A percentile compares a stretch with the other conserved stretches of the same genome.
These are phyloP conservation scores for Gracilaria gracilis DNA, from an alignment of 23 red algal genomes.

Conservation along the genomic window DNA sequence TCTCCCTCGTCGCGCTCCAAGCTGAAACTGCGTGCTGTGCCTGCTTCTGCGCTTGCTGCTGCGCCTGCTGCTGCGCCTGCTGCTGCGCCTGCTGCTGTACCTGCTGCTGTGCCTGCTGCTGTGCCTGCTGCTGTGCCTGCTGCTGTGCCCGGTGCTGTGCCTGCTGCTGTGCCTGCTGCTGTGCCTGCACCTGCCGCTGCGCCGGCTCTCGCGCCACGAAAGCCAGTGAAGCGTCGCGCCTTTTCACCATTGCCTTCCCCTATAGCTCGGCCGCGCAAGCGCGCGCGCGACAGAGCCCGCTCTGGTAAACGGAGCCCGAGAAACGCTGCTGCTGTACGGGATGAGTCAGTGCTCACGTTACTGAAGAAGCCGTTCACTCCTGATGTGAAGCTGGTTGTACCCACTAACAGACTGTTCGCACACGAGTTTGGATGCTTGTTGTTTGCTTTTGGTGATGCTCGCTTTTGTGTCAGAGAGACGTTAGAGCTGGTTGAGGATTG, in stretches of 20 bases:
- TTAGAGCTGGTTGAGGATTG: conserved; percentile 16
- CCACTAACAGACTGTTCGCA: neutral
- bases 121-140: neutral
- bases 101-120: too few species aligned
- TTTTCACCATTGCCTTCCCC: neutral
- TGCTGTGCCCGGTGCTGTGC: too few species aligned
- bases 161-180: neutral
- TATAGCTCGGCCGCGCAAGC: conserved; percentile 8
- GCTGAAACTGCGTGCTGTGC: neutral
- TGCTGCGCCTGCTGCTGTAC: too few species aligned
- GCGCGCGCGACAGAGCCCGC: neutral
- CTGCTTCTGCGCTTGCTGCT: neutral
- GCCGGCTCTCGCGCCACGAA: neutral
- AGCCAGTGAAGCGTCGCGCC: neutral
- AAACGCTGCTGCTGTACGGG: neutral
- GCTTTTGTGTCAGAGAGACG: conserved; percentile 14
- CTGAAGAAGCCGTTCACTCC: neutral
- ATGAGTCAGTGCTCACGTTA: neutral
- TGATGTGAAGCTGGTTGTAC: conserved; percentile 4
- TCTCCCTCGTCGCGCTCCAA: neutral
- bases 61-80: neutral
- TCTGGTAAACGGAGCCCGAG: neutral
- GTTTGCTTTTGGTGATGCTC: conserved; percentile 29
- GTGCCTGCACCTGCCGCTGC: neutral
- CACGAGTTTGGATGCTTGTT: conserved; percentile 6